phyloP scores from a whole-genome alignment of 2,329 filamentous ascomycete species.

The Pseudocercospora macadamiae region DNA sequence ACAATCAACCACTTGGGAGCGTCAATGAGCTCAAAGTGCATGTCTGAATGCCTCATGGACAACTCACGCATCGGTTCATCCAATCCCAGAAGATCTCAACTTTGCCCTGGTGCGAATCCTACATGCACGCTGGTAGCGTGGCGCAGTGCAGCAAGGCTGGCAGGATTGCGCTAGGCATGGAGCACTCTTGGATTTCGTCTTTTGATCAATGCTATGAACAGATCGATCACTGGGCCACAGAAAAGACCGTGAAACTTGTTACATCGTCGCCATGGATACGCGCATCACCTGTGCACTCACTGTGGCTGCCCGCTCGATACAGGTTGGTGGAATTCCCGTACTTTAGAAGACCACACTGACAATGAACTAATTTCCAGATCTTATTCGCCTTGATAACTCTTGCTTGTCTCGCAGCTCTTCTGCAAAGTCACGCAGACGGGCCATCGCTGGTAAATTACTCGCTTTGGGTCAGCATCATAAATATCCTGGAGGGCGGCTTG shows the following conservation, averaged over 20 bases:
- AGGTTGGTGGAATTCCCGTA: neutral
- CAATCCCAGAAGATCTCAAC: neutral
- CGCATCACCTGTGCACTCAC: neutral
- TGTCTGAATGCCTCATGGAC: neutral
- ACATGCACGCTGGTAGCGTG: neutral
- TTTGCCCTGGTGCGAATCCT: neutral
- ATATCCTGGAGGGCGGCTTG: neutral
- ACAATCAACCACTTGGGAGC: no score
- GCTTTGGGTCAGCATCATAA: neutral
- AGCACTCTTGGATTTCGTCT: no score
- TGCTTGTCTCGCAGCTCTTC: neutral
- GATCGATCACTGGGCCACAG: no score
- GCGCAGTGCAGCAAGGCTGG: neutral
- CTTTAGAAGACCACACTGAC: neutral
- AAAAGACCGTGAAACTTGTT: no score
- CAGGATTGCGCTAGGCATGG: no score
- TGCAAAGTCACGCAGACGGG: neutral
- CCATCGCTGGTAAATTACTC: neutral
- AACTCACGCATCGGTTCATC: neutral
- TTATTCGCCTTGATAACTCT: neutral
- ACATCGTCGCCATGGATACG: neutral
- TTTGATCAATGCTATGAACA: no score
- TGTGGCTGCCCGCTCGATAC: neutral
- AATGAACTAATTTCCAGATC: neutral
- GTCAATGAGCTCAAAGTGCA: no score